These are phyloP conservation scores for Claviceps purpurea DNA, from an alignment of 2,329 filamentous ascomycete species.

Conservation along the genomic window DNA sequence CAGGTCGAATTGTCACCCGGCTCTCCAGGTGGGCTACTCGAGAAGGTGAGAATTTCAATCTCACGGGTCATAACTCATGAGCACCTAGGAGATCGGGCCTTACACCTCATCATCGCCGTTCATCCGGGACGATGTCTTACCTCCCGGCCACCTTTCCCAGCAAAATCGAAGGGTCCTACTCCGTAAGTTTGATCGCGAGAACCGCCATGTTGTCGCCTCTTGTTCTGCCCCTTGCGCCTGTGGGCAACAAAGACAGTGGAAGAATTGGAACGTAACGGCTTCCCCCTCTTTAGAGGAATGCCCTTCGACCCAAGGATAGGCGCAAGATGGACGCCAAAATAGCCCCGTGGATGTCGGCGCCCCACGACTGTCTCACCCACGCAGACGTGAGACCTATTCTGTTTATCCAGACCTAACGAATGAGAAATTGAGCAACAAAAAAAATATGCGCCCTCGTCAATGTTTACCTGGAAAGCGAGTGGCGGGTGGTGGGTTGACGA, in stretches of 20 bases:
- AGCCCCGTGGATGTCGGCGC: conserved; percentile 4
- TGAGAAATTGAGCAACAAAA: neutral
- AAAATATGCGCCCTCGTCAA: neutral
- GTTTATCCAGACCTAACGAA: neutral
- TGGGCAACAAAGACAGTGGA: neutral
- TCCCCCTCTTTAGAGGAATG: conserved; percentile 7
- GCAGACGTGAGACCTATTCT: neutral
- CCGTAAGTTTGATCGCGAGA: neutral
- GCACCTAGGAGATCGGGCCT: neutral
- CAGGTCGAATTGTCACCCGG: neutral
- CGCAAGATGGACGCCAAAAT: conserved; percentile 1
- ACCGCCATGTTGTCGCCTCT: neutral
- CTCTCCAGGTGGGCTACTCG: neutral
- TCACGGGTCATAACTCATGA: neutral
- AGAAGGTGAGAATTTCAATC: neutral
- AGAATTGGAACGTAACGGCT: conserved; percentile 1
- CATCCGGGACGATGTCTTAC: neutral
- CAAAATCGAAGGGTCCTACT: neutral
- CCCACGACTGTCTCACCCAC: conserved; percentile 7
- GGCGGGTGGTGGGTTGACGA: neutral
- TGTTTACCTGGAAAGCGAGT: neutral
- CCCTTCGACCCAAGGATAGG: conserved; percentile 1
- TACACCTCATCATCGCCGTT: neutral
- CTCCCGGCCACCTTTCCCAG: conserved; percentile 1
- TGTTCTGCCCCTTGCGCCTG: neutral